phyloP scores from a whole-genome alignment of 1,284 basidiomycete genomes.

The Neotropicomus parvogracilis region DNA sequence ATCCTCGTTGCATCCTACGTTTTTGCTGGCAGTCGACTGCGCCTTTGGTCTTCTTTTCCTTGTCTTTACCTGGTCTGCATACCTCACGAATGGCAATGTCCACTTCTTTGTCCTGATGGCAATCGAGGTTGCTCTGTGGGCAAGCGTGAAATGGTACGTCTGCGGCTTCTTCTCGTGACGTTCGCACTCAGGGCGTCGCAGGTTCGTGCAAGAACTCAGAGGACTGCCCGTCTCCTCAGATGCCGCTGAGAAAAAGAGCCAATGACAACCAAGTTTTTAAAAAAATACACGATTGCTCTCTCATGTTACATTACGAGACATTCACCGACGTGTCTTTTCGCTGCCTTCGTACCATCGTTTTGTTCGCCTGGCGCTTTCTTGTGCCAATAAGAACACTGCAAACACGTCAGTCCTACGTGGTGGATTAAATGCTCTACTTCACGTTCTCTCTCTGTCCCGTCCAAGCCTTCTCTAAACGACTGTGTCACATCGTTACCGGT shows the following conservation, averaged over 20 bases:
- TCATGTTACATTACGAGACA: background rate
- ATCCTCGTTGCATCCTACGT: constrained; percentile 67
- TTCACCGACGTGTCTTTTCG: constrained; percentile 49
- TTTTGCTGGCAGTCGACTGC: constrained; percentile 61
- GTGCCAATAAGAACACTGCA: constrained; percentile 78
- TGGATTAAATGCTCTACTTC: constrained; percentile 29
- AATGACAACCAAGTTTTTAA: constrained; percentile 22
- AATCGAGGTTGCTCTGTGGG: constrained; percentile 68
- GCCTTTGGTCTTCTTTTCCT: constrained; percentile 54
- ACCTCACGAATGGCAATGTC: constrained; percentile 55
- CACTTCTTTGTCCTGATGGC: constrained; percentile 62
- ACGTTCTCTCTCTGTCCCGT: constrained; percentile 85
- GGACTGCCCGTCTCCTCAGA: constrained; percentile 26
- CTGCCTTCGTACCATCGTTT: constrained; percentile 82
- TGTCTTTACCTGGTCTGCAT: constrained; percentile 53
- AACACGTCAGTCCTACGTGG: constrained; percentile 3
- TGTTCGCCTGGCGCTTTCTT: constrained; percentile 72
- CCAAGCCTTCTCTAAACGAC: constrained; percentile 82
- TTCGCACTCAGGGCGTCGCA: constrained; percentile 25
- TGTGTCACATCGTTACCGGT: constrained; percentile 60
- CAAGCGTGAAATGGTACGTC: constrained; percentile 71
- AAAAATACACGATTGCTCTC: too few relatives aligned
- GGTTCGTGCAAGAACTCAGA: constrained; percentile 54
- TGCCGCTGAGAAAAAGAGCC: constrained; percentile 25
- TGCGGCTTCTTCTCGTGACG: background rate